A percentile compares a stretch with the other conserved stretches of the same genome.
Conservation (phyloP, 345 rosid species). For the Citrus sp. region DNA sequence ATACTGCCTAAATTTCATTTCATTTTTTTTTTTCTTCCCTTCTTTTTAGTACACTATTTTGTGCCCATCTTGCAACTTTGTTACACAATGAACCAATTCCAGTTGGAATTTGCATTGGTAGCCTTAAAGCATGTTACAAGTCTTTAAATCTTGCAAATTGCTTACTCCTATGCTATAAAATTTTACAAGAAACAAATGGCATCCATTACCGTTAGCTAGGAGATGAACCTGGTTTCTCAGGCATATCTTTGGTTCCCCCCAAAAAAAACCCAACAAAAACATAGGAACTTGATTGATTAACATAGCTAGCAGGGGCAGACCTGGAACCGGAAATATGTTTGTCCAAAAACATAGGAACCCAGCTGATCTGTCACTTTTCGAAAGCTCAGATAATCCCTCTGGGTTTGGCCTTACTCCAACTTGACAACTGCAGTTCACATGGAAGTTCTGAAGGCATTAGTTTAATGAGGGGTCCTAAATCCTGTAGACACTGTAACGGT, state of each 20-base stretch:
- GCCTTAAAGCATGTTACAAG: not conserved
- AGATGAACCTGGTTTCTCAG: not conserved
- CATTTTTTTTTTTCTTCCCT: not conserved
- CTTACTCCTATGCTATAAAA: not conserved
- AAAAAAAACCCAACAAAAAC: no score
- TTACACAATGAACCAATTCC: not conserved
- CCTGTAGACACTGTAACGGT: not conserved
- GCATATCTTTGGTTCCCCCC: not conserved
- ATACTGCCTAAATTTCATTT: not conserved
- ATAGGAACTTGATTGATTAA: no score
- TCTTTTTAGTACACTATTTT: not conserved
- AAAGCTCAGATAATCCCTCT: not conserved
- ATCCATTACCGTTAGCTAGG: not conserved
- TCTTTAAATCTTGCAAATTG: not conserved
- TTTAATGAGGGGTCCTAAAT: conserved; percentile 7
- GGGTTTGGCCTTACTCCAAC: not conserved
- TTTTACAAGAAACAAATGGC: not conserved
- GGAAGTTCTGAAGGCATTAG: not conserved
- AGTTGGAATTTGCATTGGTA: not conserved
- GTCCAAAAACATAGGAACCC: conserved; percentile 15
- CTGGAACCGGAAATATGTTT: not conserved
- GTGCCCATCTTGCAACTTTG: not conserved
- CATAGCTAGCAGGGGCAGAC: not conserved
- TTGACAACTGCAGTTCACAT: conserved; percentile 26
- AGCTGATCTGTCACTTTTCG: conserved; percentile 8